phyloP scores from a whole-genome alignment of 208 protist species.

The Wallacemonas sp. region DNA sequence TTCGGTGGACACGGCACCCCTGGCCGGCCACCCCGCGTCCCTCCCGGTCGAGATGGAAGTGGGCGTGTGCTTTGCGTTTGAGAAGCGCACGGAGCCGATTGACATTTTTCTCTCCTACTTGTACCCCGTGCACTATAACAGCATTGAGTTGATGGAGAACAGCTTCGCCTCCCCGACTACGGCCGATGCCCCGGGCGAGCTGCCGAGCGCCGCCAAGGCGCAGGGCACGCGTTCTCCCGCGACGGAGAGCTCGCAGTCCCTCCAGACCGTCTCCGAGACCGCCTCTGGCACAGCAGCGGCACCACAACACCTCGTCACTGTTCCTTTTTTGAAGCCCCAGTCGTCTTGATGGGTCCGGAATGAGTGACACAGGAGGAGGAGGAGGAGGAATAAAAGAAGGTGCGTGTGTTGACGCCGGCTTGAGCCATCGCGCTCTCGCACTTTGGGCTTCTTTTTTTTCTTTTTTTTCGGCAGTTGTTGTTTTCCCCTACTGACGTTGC shows the following conservation, averaged over 20 bases:
- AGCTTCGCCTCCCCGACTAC: constrained; percentile 1
- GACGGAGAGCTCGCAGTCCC: neutral
- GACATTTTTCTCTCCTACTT: constrained; percentile 91
- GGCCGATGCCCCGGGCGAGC: neutral
- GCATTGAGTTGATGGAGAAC: constrained; percentile 29
- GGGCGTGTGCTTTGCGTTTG: constrained; percentile 49
- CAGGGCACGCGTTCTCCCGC: neutral
- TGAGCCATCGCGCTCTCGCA: constrained; percentile 12
- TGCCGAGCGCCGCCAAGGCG: neutral
- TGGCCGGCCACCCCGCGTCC: neutral
- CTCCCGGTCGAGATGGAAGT: constrained; percentile 9
- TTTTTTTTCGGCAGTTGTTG: too few relatives aligned
- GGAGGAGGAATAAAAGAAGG: neutral
- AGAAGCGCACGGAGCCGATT: constrained; percentile 68
- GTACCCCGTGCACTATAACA: constrained; percentile 90
- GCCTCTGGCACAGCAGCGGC: neutral
- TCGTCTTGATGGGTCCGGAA: neutral
- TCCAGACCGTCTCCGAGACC: neutral
- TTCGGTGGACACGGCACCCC: neutral
- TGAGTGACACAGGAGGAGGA: neutral
- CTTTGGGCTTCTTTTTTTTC: constrained; percentile 3
- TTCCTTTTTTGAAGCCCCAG: constrained; percentile 11
- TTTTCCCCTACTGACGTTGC: too few relatives aligned
- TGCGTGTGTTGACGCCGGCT: constrained; percentile 8
- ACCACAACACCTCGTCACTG: neutral